phyloP scores from a whole-genome alignment of 2,329 filamentous ascomycete genomes.

The Penicillium hordei region DNA sequence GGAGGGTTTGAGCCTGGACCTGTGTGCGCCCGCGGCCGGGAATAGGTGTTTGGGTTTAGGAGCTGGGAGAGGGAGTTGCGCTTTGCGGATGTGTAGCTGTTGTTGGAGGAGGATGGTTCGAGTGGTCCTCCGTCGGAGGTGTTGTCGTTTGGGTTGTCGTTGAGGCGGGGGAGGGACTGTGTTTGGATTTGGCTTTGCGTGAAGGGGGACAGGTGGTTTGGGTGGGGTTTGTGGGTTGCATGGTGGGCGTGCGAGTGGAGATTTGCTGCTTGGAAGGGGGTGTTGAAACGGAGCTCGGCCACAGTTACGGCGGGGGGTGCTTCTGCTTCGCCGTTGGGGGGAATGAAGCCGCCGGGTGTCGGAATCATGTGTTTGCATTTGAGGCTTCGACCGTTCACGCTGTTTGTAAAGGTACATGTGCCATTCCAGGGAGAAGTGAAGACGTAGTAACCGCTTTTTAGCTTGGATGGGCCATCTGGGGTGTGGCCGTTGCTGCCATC shows the following conservation, averaged over 20 bases:
- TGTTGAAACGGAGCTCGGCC: slow-evolving; percentile 87
- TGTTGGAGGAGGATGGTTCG: not conserved
- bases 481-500: slow-evolving; percentile 12
- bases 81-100: slow-evolving; percentile 24
- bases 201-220: slow-evolving; percentile 26
- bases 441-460: slow-evolving; percentile 58
- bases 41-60: slow-evolving; percentile 32
- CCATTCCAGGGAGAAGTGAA: slow-evolving; percentile 87
- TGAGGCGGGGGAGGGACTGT: not conserved
- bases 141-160: slow-evolving; percentile 15
- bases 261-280: slow-evolving; percentile 58
- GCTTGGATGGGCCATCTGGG: slow-evolving; percentile 22
- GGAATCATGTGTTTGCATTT: slow-evolving; percentile 71
- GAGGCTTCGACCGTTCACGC: slow-evolving; percentile 70
- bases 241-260: slow-evolving; percentile 29
- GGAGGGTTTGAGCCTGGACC: slow-evolving; percentile 20
- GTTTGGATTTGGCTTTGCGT: slow-evolving; percentile 9
- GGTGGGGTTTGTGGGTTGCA: slow-evolving; percentile 19
- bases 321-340: slow-evolving; percentile 16
- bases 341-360: slow-evolving; percentile 28
- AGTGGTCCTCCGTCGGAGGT: slow-evolving; percentile 14
- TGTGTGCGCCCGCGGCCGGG: slow-evolving; percentile 31
- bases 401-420: slow-evolving; percentile 80
- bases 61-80: slow-evolving; percentile 33
- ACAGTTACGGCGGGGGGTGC: slow-evolving; percentile 53